Percentiles rank a stretch among this genome's conserved stretches.
These are phyloP conservation scores for Lentithecium fluviatile DNA, from an alignment of 495 filamentous ascomycete species.

Conservation along the genomic window DNA sequence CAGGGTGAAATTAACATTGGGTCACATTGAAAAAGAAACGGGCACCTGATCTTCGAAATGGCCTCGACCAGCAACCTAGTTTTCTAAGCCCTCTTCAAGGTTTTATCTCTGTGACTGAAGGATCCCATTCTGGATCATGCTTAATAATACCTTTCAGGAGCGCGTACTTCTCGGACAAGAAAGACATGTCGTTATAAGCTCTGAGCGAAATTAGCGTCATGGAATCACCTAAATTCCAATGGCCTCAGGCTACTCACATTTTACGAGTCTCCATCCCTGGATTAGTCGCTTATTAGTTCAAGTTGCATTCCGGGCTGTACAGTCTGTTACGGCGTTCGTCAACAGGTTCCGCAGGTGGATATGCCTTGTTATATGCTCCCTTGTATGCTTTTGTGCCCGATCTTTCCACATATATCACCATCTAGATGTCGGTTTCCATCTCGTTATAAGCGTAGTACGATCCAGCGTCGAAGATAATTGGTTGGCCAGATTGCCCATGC, in stretches of 20 bases:
- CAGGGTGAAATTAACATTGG: too few species aligned
- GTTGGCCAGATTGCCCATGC: background rate
- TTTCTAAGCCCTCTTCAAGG: too few species aligned
- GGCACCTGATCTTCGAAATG: too few species aligned
- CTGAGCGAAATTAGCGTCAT: constrained; percentile 10
- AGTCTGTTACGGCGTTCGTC: constrained; percentile 17
- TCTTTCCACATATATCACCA: background rate
- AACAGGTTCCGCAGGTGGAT: constrained; percentile 6
- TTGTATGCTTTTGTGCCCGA: constrained; percentile 7
- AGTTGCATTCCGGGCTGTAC: constrained; percentile 35
- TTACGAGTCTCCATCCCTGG: constrained; percentile 38
- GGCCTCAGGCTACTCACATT: constrained; percentile 38
- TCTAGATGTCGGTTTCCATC: constrained; percentile 17
- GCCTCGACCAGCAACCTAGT: too few species aligned
- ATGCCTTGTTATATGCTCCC: constrained; percentile 1
- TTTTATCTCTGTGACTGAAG: background rate
- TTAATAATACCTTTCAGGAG: background rate
- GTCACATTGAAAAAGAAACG: too few species aligned
- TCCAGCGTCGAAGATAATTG: background rate
- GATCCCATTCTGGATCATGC: background rate
- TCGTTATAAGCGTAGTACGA: constrained; percentile 12
- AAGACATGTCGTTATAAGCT: constrained; percentile 45
- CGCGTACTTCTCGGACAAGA: background rate
- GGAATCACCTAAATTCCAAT: background rate
- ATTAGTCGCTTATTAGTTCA: constrained; percentile 39